Percentiles rank a stretch among this genome's conserved stretches.
These are phyloP conservation scores for Dioscorea alata DNA, from an alignment of 106 monocot species.

Conservation along the genomic window DNA sequence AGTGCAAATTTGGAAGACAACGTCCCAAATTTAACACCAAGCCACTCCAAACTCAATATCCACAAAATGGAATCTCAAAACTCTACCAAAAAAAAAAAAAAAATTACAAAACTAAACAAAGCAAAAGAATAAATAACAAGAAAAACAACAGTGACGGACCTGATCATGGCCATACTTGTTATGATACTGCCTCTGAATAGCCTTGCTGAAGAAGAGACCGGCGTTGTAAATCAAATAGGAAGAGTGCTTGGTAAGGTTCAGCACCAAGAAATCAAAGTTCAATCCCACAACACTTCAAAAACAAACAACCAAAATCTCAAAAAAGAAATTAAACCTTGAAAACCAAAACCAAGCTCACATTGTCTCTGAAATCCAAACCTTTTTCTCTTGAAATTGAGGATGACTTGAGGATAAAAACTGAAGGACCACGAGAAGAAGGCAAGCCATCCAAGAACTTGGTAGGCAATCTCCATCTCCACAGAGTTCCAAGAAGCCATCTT, in stretches of 20 bases:
- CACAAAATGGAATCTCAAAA: neutral
- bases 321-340: neutral
- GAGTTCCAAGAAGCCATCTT: conserved; percentile 74
- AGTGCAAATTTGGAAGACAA: no score
- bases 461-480: conserved; percentile 39
- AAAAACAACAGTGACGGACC: conserved; percentile 31
- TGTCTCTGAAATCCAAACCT: conserved; percentile 30
- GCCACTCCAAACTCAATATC: no score
- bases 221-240: conserved; percentile 75
- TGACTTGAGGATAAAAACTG: conserved; percentile 91
- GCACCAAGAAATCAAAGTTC: conserved; percentile 81
- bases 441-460: conserved; percentile 78
- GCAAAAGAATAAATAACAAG: neutral
- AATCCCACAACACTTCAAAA: conserved; percentile 84
- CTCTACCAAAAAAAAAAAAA: neutral
- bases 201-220: conserved; percentile 58
- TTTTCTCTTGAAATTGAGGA: conserved; percentile 84
- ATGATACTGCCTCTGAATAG: conserved; percentile 58
- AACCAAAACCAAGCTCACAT: conserved; percentile 6
- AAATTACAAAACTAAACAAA: neutral
- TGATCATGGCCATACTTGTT: conserved; percentile 52
- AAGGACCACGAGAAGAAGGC: conserved; percentile 91
- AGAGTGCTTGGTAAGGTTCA: conserved; percentile 71
- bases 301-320: neutral
- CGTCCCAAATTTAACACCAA: no score